These are phyloP conservation scores for Biscogniauxia marginata DNA, from an alignment of 2,329 filamentous ascomycete species.

Conservation along the genomic window DNA sequence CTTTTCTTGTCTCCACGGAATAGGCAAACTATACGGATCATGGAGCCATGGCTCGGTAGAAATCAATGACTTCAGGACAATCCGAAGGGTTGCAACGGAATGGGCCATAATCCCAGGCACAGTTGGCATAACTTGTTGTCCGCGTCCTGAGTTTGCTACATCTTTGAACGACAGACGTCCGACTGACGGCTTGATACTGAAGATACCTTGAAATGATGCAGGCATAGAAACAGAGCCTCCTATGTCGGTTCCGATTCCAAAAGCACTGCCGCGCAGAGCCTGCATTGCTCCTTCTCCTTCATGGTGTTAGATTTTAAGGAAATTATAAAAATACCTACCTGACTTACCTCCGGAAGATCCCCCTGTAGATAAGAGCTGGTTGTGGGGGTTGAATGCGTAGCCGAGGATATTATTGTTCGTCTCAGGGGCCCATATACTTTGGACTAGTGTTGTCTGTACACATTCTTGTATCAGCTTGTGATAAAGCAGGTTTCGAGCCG, in stretches of 20 bases:
- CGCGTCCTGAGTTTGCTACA: constrained; percentile 36
- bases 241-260: constrained; percentile 47
- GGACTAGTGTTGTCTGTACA: background rate
- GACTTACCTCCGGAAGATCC: constrained; percentile 66
- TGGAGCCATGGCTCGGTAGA: constrained; percentile 59
- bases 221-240: constrained; percentile 45
- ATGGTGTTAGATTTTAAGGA: constrained; percentile 19
- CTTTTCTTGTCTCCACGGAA: background rate
- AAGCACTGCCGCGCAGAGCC: constrained; percentile 38
- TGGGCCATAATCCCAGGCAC: constrained; percentile 53
- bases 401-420: constrained; percentile 62
- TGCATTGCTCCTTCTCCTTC: constrained; percentile 44
- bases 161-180: constrained; percentile 20
- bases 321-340: background rate
- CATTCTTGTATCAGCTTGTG: background rate
- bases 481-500: background rate
- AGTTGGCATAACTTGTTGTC: constrained; percentile 62
- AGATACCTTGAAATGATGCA: constrained; percentile 43
- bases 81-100: constrained; percentile 48
- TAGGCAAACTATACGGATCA: background rate
- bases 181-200: constrained; percentile 41
- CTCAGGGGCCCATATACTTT: constrained; percentile 42
- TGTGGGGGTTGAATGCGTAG: constrained; percentile 60
- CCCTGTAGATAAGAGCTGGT: constrained; percentile 58
- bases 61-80: constrained; percentile 43